Conservation (phyloP, 108 stramenopile species). For the Pseudonitzschia delicatissima region DNA sequence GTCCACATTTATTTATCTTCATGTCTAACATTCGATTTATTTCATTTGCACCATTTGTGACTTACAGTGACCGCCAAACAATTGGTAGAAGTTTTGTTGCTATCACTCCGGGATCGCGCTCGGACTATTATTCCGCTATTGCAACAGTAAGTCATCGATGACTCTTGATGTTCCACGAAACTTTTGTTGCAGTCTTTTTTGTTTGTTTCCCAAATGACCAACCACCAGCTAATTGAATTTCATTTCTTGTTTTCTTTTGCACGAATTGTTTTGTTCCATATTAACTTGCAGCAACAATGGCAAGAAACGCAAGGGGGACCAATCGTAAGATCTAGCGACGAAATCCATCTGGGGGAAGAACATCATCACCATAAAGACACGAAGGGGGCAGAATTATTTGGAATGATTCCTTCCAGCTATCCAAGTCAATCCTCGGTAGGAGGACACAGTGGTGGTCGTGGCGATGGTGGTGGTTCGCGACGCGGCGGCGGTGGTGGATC, state of each 20-base stretch:
- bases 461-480: slow-evolving; percentile 17
- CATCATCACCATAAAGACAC: slow-evolving; percentile 5
- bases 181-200: background rate
- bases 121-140: slow-evolving; percentile 90
- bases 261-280: background rate
- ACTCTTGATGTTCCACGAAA: background rate
- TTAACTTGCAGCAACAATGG: slow-evolving; percentile 59
- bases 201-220: too few species aligned
- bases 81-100: slow-evolving; percentile 86
- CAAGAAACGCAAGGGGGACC: slow-evolving; percentile 53
- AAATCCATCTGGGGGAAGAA: slow-evolving; percentile 14
- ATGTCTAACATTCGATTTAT: slow-evolving; percentile 1
- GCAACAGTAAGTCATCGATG: slow-evolving; percentile 55
- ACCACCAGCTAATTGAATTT: background rate
- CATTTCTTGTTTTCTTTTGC: background rate
- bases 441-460: slow-evolving; percentile 22
- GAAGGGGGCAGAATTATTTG: slow-evolving; percentile 7
- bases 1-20: too few species aligned
- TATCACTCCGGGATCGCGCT: slow-evolving; percentile 83
- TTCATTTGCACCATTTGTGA: background rate
- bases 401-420: slow-evolving; percentile 12
- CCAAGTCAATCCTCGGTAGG: slow-evolving; percentile 6
- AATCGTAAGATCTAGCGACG: slow-evolving; percentile 17
- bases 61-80: slow-evolving; percentile 68
- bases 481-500: slow-evolving; percentile 32